phyloP scores from a whole-genome alignment of 176 grass and related monocot species.

The Bolboschoenus planiculmis region DNA sequence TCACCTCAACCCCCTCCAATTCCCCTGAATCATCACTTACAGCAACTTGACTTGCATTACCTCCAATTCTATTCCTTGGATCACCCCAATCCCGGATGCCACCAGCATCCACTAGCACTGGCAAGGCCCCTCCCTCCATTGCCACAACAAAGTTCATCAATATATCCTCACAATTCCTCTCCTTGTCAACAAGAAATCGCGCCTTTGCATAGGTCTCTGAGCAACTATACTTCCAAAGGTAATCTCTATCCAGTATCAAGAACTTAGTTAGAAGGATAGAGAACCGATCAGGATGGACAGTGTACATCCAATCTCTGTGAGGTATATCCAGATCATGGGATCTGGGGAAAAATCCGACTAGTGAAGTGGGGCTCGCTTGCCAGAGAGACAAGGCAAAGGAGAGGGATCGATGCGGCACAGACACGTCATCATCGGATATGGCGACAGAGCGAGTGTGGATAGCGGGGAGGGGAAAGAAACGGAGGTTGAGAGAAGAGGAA shows the following conservation, averaged over 20 bases:
- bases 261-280: conserved; percentile 91
- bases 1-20: conserved; percentile 9
- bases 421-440: conserved; percentile 59
- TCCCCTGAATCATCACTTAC: not conserved
- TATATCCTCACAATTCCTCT: conserved; percentile 89
- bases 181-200: conserved; percentile 47
- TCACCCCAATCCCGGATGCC: conserved; percentile 80
- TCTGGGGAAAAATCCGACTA: conserved; percentile 74
- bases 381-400: conserved; percentile 57
- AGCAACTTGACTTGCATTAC: not conserved
- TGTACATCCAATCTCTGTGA: conserved; percentile 53
- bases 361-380: conserved; percentile 22
- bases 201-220: conserved; percentile 44
- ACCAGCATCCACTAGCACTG: conserved; percentile 54
- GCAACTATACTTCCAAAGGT: conserved; percentile 62
- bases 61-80: conserved; percentile 53
- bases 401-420: conserved; percentile 36
- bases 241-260: conserved; percentile 37
- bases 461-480: conserved; percentile 57
- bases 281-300: conserved; percentile 51
- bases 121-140: conserved; percentile 38
- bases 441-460: conserved; percentile 53
- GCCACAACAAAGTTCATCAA: conserved; percentile 93
- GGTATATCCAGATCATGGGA: conserved; percentile 70
- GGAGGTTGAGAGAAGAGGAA: conserved; percentile 65